A percentile compares a stretch with the other conserved stretches of the same genome.
phyloP scores from a whole-genome alignment of 306 rosid species.

The cucumber (Cucumis sativus) region Cucumber_9930_V3 NC_026658.2:15139501-15140000 shows the following conservation, averaged over 20 bases:
- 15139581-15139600: not conserved
- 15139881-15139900: no score
- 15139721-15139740: not conserved
- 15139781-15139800: not conserved
- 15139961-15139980: no score
- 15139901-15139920: no score
- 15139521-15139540: not conserved
- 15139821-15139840: no score
- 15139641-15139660: not conserved
- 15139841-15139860: not conserved
- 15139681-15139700: not conserved
- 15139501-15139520: not conserved
- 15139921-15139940: no score
- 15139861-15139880: no score
- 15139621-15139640: constrained; percentile 1
- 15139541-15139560: not conserved
- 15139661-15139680: not conserved
- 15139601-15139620: not conserved
- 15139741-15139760: not conserved
- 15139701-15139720: constrained; percentile 4
- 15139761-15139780: not conserved
- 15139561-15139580: not conserved
- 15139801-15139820: constrained; percentile 6
- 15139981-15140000: no score
- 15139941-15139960: no score